A percentile compares a stretch with the other conserved stretches of the same genome.
phyloP scores from a whole-genome alignment of 495 filamentous ascomycete genomes.

The Xylaria venustula region DNA sequence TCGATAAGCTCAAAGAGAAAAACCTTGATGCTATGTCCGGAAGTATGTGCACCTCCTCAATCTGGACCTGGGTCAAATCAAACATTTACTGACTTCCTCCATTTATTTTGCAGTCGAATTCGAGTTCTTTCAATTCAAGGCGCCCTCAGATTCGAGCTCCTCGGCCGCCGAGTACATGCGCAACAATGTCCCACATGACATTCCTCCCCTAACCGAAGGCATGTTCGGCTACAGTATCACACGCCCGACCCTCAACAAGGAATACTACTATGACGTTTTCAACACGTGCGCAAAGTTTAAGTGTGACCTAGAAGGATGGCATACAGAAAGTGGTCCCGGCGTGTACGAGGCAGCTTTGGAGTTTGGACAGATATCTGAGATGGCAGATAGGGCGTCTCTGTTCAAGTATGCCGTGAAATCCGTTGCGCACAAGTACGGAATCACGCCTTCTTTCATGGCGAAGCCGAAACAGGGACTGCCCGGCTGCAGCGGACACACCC shows the following conservation, averaged over 20 bases:
- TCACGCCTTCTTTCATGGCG: constrained; percentile 99
- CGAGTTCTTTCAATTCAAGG: constrained; percentile 93
- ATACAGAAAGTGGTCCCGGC: constrained; percentile 93
- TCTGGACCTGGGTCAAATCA: neutral
- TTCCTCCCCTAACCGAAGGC: constrained; percentile 83
- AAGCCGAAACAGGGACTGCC: constrained; percentile 88
- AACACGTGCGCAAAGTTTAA: constrained; percentile 77
- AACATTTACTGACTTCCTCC: constrained; percentile 5
- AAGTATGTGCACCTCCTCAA: constrained; percentile 52
- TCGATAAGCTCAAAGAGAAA: constrained; percentile 62
- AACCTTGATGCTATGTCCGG: constrained; percentile 88
- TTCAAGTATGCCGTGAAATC: constrained; percentile 96
- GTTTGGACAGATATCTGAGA: constrained; percentile 76
- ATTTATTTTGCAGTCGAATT: constrained; percentile 72
- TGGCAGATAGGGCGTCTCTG: constrained; percentile 86
- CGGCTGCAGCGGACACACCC: constrained; percentile 94
- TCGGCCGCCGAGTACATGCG: constrained; percentile 72
- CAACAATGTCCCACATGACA: constrained; percentile 65
- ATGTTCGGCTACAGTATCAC: constrained; percentile 99
- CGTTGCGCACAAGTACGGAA: constrained; percentile 78
- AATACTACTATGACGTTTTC: constrained; percentile 91
- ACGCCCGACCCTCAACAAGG: constrained; percentile 87
- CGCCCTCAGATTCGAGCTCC: constrained; percentile 52
- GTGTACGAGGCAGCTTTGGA: constrained; percentile 94
- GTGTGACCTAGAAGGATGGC: constrained; percentile 91